Evolutionary conservation across 2,329 filamentous ascomycete species (phyloP).

Genomic region (Penicillium sp.): DNA sequence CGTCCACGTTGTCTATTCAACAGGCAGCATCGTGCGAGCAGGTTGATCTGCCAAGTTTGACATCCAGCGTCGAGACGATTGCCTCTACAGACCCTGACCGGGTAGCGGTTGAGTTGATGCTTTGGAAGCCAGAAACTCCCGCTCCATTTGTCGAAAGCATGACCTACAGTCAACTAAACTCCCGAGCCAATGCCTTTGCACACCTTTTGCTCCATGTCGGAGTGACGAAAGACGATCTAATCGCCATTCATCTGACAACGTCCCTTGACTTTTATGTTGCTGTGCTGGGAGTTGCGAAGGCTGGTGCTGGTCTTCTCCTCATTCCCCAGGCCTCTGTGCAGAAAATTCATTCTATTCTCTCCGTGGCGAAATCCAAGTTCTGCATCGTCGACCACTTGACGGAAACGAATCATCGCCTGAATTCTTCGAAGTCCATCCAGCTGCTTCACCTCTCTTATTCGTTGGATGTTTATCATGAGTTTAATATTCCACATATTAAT

Average conservation of each 20-base stretch:
- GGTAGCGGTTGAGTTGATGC: conserved; percentile 64
- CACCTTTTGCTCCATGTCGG: conserved; percentile 51
- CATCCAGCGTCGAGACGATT: conserved; percentile 54
- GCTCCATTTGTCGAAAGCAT: conserved; percentile 42
- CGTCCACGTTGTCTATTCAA: conserved; percentile 47
- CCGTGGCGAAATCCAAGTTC: conserved; percentile 54
- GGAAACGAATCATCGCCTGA: background rate
- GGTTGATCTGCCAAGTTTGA: conserved; percentile 46
- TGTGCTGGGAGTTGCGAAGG: conserved; percentile 71
- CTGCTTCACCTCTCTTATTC: conserved; percentile 13
- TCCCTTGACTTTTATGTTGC: conserved; percentile 68
- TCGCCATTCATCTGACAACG: conserved; percentile 78
- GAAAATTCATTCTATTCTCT: conserved; percentile 60
- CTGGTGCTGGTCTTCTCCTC: conserved; percentile 77
- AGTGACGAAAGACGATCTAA: conserved; percentile 52
- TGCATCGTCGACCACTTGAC: conserved; percentile 38
- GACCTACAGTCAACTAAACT: conserved; percentile 65
- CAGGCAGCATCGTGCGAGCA: conserved; percentile 40
- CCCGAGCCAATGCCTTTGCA: conserved; percentile 62
- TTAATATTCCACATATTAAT: conserved; percentile 9
- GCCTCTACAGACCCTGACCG: conserved; percentile 50
- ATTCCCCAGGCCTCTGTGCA: conserved; percentile 66
- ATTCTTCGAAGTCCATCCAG: conserved; percentile 8
- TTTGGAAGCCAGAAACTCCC: conserved; percentile 39
- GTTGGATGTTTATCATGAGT: conserved; percentile 12